Evolutionary conservation across 228 moss, liverwort and hornwort species (phyloP), one percentile per base, ranked within the genome.

Genomic region (Sphagnum fallax): DNA sequence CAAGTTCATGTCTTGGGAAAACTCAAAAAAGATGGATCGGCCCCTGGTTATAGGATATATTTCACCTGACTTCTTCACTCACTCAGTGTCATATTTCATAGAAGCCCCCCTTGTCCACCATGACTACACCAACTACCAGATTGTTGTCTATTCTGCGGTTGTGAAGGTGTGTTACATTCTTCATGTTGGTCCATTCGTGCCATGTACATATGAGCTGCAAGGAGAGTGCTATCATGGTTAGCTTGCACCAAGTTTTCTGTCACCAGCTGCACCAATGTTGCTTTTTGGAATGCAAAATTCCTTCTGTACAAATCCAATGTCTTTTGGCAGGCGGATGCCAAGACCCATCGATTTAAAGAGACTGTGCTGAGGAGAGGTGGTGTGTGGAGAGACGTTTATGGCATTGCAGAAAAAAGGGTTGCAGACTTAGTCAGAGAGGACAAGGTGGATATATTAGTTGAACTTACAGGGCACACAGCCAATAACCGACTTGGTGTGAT

Each of bases 21-120:
- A 90, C 67, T 66, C 81, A 4, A 98, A 89, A 75, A 84, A 94
- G 51, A 82, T 72, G 57, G 87, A 98, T 62, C 87, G 98, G 48
- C 90, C 94, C 50, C 82, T 98, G 52, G 89, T 70, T 52, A 92
- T 98, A 79, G 98, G 94, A 82, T 98, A 98, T 53, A 81, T 98
- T 65, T 98, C 98, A 10, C 98, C 98, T 53, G 98, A 98, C 81
- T 98, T 89, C 63, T 98, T 98, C 72, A 98, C 98, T 52, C 98
- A 98, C 78, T 98, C 98, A 69, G 98, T 98, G 52, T 98, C 98
- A 65, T 98, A 98, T 78, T 98, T 98, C 71, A 92, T 98, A 66
- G 98, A 98, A 73, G 98, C 98, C 53, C 98, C 98, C 75, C 84
- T 98, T 61, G 84, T 94, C 72, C 98, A 94, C 77, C 94, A 98